A percentile compares a stretch with the other conserved stretches of the same genome.
Conservation (phyloP, 441 rosid species). For the Dalechampia spathulata region DNA sequence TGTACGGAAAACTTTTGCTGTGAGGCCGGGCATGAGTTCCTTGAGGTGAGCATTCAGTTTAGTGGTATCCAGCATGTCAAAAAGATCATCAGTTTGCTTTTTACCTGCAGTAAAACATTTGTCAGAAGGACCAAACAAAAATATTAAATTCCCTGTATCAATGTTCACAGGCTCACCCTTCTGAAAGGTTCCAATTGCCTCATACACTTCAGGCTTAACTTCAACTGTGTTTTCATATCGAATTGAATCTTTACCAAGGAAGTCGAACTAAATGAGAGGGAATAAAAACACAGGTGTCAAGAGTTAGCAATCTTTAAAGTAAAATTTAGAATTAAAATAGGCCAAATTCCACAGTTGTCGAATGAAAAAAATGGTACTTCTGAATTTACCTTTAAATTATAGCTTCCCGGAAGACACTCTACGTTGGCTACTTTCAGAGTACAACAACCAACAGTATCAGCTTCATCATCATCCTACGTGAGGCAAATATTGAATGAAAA, state of each 20-base stretch:
- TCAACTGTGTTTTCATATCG: constrained; percentile 92
- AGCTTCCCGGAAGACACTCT: constrained; percentile 71
- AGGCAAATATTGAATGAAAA: constrained; percentile 14
- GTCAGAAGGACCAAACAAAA: constrained; percentile 12
- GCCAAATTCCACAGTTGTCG: constrained; percentile 1
- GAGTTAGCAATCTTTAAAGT: background rate
- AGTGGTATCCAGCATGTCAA: constrained; percentile 78
- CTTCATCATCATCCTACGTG: constrained; percentile 95
- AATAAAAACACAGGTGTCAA: constrained; percentile 7
- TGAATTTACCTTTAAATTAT: constrained; percentile 60
- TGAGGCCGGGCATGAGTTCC: constrained; percentile 98
- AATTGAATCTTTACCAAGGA: constrained; percentile 99
- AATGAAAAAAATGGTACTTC: background rate
- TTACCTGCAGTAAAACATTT: constrained; percentile 44
- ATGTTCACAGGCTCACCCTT: constrained; percentile 39
- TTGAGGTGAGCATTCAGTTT: constrained; percentile 93
- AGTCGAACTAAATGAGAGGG: constrained; percentile 69
- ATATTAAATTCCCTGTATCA: background rate
- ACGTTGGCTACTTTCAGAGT: constrained; percentile 94
- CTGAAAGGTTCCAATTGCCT: constrained; percentile 87
- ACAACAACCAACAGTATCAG: constrained; percentile 99
- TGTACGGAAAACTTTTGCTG: constrained; percentile 99
- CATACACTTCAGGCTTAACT: constrained; percentile 85
- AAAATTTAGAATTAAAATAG: background rate
- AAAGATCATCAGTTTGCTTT: constrained; percentile 67